A percentile compares a stretch with the other conserved stretches of the same genome.
Evolutionary conservation across 2,329 filamentous ascomycete species (phyloP).

Genomic region (Drechslerella coelobrocha): DNA sequence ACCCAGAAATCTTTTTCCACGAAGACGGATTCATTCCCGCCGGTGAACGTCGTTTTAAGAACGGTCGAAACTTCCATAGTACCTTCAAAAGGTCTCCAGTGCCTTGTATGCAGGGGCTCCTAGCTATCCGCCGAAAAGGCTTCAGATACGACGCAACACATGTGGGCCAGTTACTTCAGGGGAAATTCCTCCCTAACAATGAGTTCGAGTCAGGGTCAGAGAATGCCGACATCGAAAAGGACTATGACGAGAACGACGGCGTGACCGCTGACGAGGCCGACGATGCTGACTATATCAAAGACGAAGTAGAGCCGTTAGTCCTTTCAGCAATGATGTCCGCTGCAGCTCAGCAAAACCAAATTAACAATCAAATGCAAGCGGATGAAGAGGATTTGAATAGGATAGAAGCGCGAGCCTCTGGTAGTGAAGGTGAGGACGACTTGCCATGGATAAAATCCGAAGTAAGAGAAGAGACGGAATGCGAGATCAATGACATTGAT

Average conservation of each 20-base stretch:
- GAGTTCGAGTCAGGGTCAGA: slow-evolving; percentile 47
- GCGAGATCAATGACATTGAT: slow-evolving; percentile 9
- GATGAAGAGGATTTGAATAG: background rate
- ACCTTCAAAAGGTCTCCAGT: slow-evolving; percentile 59
- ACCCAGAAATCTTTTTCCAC: background rate
- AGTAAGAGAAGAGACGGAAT: background rate
- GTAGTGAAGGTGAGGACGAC: background rate
- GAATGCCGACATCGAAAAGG: slow-evolving; percentile 22
- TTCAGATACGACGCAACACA: slow-evolving; percentile 61
- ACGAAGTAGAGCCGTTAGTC: slow-evolving; percentile 21
- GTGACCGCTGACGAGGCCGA: slow-evolving; percentile 33
- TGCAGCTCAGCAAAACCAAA: background rate
- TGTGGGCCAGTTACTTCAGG: slow-evolving; percentile 59
- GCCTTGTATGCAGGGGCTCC: slow-evolving; percentile 58
- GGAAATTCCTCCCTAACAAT: slow-evolving; percentile 40
- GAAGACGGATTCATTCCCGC: slow-evolving; percentile 52
- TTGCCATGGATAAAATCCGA: background rate
- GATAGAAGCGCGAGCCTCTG: background rate
- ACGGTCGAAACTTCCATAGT: slow-evolving; percentile 42
- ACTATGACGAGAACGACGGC: slow-evolving; percentile 19
- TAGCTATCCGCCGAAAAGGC: slow-evolving; percentile 57
- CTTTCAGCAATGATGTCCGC: slow-evolving; percentile 9
- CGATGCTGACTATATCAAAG: slow-evolving; percentile 24
- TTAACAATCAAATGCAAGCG: slow-evolving; percentile 5
- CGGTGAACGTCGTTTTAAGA: slow-evolving; percentile 19